Evolutionary conservation across 2,329 filamentous ascomycete species (phyloP), one percentile per base, ranked within the genome.

Genomic region (Sporothrix protearum): DNA sequence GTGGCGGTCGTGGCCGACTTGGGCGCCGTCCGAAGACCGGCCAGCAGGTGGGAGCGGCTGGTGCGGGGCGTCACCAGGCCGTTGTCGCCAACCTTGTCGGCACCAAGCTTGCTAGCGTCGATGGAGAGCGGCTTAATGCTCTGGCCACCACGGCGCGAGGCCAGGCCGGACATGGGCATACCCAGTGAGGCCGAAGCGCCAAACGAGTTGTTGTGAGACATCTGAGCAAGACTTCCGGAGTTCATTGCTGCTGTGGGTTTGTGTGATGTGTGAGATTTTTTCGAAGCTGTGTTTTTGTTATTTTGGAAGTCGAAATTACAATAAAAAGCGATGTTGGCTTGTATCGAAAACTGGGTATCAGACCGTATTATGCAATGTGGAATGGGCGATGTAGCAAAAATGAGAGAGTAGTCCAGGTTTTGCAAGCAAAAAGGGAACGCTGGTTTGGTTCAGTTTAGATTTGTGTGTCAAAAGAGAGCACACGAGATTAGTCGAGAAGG

Each of bases 151-250:
- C 96, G 91, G 77, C 87, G 86, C 33, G 94, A 95, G 75, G 93
- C 93, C 79, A 97, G 92, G 78, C 94, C 92, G 75, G 91, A 89
- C 74, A 88, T 85, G 69, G 94, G 91, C 83, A 93, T 89, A 78
- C 90, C 89, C 77, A 97, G 42, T 14, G 42, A 86, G 77, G 89
- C 90, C 79, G 88, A 85, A 81, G 91, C 86, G 80, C 87, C 84
- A 81, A 92, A 92, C 82, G 90, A 88, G 86, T 90, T 92, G 86
- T 93, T 92, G 86, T 93, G 95, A 85, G 93, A 92, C 95, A 98
- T 98, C 88, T 96, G 94, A 96, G 94, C 91, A 86, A 97, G 93
- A 96, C 94, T 93, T 88, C 95, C 95, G 89, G 95, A 91, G 95
- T 97, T 92, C 91, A 96, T 91, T 77, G 82, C 83, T 86, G 84